These are phyloP conservation scores for Arachnomyces sp. DNA, from an alignment of 2,329 filamentous ascomycete species.

Conservation along the genomic window DNA sequence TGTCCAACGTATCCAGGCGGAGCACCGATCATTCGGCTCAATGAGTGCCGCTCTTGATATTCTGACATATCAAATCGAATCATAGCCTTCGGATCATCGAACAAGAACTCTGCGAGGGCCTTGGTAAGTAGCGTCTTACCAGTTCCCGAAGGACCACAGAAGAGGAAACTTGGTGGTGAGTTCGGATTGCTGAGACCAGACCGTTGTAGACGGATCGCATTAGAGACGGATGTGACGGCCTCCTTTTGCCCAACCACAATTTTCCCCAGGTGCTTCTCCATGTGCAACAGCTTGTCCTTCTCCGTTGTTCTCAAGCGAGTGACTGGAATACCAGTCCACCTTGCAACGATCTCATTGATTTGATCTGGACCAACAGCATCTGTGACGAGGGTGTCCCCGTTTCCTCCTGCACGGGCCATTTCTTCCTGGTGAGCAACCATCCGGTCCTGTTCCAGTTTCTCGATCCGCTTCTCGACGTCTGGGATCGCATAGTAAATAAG, in stretches of 20 bases:
- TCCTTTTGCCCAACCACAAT: conserved; percentile 91
- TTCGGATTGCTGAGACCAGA: conserved; percentile 94
- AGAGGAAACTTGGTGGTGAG: conserved; percentile 94
- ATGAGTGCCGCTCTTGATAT: conserved; percentile 92
- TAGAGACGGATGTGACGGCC: conserved; percentile 85
- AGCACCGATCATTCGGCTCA: conserved; percentile 95
- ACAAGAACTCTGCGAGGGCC: conserved; percentile 92
- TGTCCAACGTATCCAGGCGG: conserved; percentile 96
- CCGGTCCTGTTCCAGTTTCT: conserved; percentile 72
- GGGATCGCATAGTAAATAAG: conserved; percentile 96
- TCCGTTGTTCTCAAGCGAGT: conserved; percentile 89
- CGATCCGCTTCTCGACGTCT: conserved; percentile 75
- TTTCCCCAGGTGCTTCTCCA: conserved; percentile 80
- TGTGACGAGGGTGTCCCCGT: conserved; percentile 67
- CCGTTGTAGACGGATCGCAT: conserved; percentile 89
- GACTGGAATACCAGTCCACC: conserved; percentile 97
- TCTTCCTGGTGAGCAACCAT: conserved; percentile 65
- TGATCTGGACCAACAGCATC: conserved; percentile 94
- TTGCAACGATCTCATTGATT: conserved; percentile 96
- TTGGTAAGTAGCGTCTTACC: conserved; percentile 97
- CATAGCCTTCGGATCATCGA: conserved; percentile 95
- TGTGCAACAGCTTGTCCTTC: conserved; percentile 96
- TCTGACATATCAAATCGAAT: conserved; percentile 99
- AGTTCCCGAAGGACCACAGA: conserved; percentile 96
- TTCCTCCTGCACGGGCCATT: conserved; percentile 51